Evolutionary conservation across 345 rosid species (phyloP).

Genomic region (Populus alba): DNA sequence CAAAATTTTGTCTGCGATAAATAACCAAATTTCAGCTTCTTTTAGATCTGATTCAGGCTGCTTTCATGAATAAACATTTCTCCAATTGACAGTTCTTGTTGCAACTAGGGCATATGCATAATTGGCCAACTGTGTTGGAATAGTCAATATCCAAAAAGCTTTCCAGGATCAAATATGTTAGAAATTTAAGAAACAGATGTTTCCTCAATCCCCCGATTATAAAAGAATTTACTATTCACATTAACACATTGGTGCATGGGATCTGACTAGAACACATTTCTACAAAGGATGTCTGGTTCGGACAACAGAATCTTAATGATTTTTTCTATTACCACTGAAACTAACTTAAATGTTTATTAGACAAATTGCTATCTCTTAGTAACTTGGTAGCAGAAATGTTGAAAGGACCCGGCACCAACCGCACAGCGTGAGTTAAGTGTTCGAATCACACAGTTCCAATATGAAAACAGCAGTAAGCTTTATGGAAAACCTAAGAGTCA

Average conservation of each 20-base stretch:
- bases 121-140: neutral
- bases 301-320: neutral
- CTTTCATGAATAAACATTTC: neutral
- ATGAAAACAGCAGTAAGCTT: neutral
- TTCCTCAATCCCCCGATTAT: neutral
- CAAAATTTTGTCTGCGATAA: slow-evolving; percentile 14
- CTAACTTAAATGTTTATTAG: neutral
- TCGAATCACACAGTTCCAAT: neutral
- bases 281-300: neutral
- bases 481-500: neutral
- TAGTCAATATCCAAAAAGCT: neutral
- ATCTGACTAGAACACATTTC: neutral
- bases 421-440: neutral
- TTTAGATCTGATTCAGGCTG: neutral
- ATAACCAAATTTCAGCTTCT: neutral
- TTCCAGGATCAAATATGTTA: neutral
- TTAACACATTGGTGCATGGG: neutral
- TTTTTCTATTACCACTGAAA: neutral
- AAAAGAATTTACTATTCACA: too few relatives aligned
- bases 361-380: too few relatives aligned
- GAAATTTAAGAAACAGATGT: neutral
- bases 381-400: neutral
- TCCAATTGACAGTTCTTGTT: neutral
- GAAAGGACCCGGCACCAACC: neutral
- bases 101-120: neutral